phyloP scores from a whole-genome alignment of 192 early-diverging fungal genomes.

The Backusella australiensis region DNA sequence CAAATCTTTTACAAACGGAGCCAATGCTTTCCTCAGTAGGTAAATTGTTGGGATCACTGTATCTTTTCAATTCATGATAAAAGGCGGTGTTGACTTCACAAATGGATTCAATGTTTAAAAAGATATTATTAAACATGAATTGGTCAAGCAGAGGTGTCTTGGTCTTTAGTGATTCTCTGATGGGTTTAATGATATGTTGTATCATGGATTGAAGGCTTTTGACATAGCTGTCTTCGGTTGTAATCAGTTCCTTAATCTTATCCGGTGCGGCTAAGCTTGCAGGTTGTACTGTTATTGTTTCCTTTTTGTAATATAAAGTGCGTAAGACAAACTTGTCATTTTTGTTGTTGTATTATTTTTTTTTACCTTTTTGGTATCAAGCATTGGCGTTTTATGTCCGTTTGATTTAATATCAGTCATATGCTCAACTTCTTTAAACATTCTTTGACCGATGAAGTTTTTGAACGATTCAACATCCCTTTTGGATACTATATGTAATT shows the following conservation, averaged over 20 bases:
- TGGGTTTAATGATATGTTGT: neutral
- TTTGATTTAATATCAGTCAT: neutral
- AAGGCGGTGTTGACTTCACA: constrained; percentile 51
- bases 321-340: constrained; percentile 3
- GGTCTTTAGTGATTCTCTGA: neutral
- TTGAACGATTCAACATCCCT: neutral
- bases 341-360: neutral
- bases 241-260: neutral
- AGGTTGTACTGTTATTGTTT: neutral
- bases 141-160: constrained; percentile 41
- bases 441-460: neutral
- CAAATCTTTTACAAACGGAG: neutral
- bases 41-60: neutral
- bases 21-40: neutral
- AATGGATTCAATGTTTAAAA: constrained; percentile 53
- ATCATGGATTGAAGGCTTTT: neutral
- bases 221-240: neutral
- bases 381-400: neutral
- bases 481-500: neutral
- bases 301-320: neutral
- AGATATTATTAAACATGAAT: constrained; percentile 51
- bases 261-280: neutral
- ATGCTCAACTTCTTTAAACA: neutral
- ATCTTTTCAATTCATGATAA: constrained; percentile 26
- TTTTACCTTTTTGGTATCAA: constrained; percentile 3